Percentiles rank a stretch among this genome's conserved stretches.
phyloP scores from a whole-genome alignment of 495 filamentous ascomycete species.

The Talaromyces trachyspermus region DNA sequence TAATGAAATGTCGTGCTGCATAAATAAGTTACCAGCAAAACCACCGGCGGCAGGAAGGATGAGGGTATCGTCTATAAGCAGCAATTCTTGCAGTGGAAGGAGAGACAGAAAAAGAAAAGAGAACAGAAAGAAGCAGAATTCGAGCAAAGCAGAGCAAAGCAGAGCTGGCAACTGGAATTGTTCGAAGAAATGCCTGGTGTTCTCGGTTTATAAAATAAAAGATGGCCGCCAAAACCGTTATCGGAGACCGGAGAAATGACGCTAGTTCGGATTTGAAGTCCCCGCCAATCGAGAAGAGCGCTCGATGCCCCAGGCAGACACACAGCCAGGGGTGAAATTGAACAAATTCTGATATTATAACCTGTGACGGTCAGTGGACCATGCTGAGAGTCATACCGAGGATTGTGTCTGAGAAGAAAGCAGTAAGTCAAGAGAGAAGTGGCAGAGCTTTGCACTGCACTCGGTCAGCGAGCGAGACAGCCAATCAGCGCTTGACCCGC shows the following conservation, averaged over 20 bases:
- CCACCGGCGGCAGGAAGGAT: neutral
- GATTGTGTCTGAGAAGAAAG: too few species aligned
- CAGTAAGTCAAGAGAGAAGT: neutral
- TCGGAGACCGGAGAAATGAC: conserved; percentile 9
- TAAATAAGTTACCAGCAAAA: neutral
- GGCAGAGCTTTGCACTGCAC: too few species aligned
- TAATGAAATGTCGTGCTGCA: neutral
- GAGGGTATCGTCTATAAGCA: too few species aligned
- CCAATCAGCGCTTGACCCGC: too few species aligned
- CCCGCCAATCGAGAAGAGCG: neutral
- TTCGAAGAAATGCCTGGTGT: too few species aligned
- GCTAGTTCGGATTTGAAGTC: conserved; percentile 3
- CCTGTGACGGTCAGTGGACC: too few species aligned
- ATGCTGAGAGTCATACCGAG: too few species aligned
- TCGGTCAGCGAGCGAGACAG: too few species aligned
- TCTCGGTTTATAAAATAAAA: neutral
- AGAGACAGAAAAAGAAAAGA: neutral
- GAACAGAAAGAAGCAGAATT: neutral
- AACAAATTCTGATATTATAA: neutral
- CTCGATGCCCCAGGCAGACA: neutral
- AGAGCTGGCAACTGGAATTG: conserved; percentile 1
- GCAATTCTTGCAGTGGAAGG: too few species aligned
- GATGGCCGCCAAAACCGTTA: conserved; percentile 2
- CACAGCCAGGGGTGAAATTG: neutral
- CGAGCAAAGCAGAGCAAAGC: neutral